A percentile compares a stretch with the other conserved stretches of the same genome.
Conservation (phyloP, 208 protist genomes). For the Trypanosoma mega region DNA sequence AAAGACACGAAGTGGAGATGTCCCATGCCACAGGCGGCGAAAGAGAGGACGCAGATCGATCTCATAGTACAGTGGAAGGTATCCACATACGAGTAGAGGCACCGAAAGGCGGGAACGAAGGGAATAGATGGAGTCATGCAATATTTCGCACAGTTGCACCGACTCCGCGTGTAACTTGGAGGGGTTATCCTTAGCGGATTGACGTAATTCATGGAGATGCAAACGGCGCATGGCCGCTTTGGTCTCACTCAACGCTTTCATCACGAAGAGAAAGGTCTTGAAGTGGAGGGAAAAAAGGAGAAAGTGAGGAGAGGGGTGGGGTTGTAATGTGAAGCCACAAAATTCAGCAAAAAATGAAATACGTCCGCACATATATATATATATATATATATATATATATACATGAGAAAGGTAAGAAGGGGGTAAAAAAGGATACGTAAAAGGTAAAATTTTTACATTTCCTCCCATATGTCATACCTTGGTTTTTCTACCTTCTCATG, state of each 20-base stretch:
- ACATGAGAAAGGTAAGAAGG: no score
- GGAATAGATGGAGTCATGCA: slow-evolving; percentile 37
- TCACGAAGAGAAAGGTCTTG: no score
- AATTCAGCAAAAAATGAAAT: no score
- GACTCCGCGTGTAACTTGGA: slow-evolving; percentile 29
- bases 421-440: no score
- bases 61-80: slow-evolving; percentile 79
- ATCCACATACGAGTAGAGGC: slow-evolving; percentile 52
- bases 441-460: no score
- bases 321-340: no score
- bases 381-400: no score
- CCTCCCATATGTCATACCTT: no score
- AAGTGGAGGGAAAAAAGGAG: no score
- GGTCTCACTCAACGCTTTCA: slow-evolving; percentile 6
- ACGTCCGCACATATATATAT: no score
- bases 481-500: no score
- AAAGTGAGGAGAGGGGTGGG: no score
- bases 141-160: slow-evolving; percentile 36
- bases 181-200: slow-evolving; percentile 39
- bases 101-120: slow-evolving; percentile 8
- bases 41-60: slow-evolving; percentile 61
- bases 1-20: slow-evolving; percentile 25
- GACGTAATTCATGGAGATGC: slow-evolving; percentile 40
- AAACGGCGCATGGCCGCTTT: slow-evolving; percentile 39
- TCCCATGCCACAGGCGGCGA: slow-evolving; percentile 38